Evolutionary conservation across 192 early-diverging fungal genomes (phyloP).

Genomic region (Linnemannia elongata): DNA sequence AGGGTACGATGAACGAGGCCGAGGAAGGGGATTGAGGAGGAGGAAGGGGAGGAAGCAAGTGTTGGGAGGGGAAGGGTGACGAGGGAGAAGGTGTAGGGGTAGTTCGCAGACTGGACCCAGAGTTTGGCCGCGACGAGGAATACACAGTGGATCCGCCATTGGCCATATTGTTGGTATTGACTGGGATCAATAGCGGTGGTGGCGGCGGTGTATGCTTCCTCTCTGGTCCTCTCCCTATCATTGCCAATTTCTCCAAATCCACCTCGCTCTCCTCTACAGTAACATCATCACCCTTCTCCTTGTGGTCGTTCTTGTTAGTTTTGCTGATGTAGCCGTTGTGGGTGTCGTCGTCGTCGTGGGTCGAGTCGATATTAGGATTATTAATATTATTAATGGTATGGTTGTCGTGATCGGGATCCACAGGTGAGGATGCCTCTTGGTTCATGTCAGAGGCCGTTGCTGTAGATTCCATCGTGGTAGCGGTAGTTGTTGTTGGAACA

Average conservation of each 20-base stretch:
- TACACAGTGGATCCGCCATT: not conserved
- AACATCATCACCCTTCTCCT: not conserved
- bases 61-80: not conserved
- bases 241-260: too few relatives aligned
- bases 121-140: not conserved
- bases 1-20: not conserved
- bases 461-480: not conserved
- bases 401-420: conserved; percentile 7
- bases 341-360: not conserved
- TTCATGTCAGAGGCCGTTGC: not conserved
- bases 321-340: conserved; percentile 8
- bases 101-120: not conserved
- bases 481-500: not conserved
- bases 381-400: not conserved
- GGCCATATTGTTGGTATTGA: not conserved
- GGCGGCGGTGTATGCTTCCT: not conserved
- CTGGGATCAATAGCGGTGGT: not conserved
- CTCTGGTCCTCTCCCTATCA: not conserved
- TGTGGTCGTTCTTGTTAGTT: not conserved
- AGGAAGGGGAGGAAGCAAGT: not conserved
- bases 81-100: not conserved
- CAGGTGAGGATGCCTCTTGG: not conserved
- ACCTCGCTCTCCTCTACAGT: not conserved
- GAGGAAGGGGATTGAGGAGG: not conserved
- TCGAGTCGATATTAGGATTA: not conserved